A percentile compares a stretch with the other conserved stretches of the same genome.
Evolutionary conservation across 805 yeast genomes (phyloP).

Genomic region (Hanseniaspora hatyaiensis): DNA sequence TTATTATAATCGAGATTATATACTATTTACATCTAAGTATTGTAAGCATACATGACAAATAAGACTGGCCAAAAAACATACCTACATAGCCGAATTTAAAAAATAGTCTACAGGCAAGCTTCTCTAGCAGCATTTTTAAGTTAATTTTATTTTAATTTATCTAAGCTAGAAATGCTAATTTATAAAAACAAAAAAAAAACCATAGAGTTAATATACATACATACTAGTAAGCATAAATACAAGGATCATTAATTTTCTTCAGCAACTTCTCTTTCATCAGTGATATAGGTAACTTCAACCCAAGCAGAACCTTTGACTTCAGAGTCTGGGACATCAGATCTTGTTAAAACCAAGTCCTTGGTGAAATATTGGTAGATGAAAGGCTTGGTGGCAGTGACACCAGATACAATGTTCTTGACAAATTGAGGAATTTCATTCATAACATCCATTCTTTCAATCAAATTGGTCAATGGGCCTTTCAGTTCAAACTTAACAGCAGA

Average conservation of each 20-base stretch:
- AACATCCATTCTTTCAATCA: constrained; percentile 88
- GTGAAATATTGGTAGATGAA: constrained; percentile 85
- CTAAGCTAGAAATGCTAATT: too few species aligned
- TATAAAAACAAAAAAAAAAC: neutral
- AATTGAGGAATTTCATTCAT: constrained; percentile 94
- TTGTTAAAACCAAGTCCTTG: constrained; percentile 26
- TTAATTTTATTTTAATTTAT: too few species aligned
- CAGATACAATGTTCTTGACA: constrained; percentile 84
- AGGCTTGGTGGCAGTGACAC: constrained; percentile 94
- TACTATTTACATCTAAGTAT: too few species aligned
- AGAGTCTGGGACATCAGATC: constrained; percentile 20
- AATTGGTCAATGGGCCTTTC: constrained; percentile 45
- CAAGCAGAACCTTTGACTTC: constrained; percentile 11
- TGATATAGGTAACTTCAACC: constrained; percentile 16
- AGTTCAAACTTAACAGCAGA: constrained; percentile 38
- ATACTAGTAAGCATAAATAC: neutral
- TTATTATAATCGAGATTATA: too few species aligned
- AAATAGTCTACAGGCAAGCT: too few species aligned
- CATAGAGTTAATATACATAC: neutral
- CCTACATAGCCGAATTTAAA: too few species aligned
- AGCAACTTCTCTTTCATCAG: constrained; percentile 12
- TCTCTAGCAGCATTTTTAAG: too few species aligned
- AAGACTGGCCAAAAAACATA: too few species aligned
- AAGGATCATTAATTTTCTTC: too few species aligned
- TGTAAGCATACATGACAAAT: too few species aligned